phyloP scores from a whole-genome alignment of 306 rosid species.

The Herpetospermum pedunculosum region DNA sequence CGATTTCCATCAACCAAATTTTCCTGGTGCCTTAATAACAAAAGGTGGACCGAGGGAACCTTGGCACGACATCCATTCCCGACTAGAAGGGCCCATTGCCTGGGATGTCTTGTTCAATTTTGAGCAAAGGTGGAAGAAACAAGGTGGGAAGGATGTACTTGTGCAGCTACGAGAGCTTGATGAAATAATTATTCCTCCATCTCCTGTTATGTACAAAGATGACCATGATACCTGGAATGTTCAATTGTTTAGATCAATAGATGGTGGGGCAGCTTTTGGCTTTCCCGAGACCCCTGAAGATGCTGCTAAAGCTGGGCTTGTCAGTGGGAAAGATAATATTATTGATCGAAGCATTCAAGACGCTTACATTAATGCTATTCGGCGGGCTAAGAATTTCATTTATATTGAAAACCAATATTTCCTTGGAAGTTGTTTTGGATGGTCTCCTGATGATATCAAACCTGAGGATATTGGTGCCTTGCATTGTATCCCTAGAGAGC shows the following conservation, averaged over 20 bases:
- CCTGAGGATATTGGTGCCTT: slow-evolving; percentile 53
- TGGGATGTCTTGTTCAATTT: slow-evolving; percentile 73
- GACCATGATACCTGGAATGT: slow-evolving; percentile 67
- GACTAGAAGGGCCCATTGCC: slow-evolving; percentile 69
- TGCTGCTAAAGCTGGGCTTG: slow-evolving; percentile 57
- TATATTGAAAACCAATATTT: slow-evolving; percentile 68
- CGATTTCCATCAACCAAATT: slow-evolving; percentile 70
- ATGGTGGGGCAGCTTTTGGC: slow-evolving; percentile 75
- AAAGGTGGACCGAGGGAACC: slow-evolving; percentile 79
- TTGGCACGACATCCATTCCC: slow-evolving; percentile 71
- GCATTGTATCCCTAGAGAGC: slow-evolving; percentile 64
- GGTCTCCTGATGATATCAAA: slow-evolving; percentile 43
- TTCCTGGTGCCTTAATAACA: slow-evolving; percentile 42
- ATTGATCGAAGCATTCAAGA: slow-evolving; percentile 72
- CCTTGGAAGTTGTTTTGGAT: slow-evolving; percentile 56
- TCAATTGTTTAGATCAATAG: slow-evolving; percentile 66
- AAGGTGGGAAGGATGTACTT: slow-evolving; percentile 66
- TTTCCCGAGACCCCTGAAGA: slow-evolving; percentile 71
- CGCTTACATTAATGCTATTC: slow-evolving; percentile 56
- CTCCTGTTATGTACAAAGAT: slow-evolving; percentile 49
- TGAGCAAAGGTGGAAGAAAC: slow-evolving; percentile 69
- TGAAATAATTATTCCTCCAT: slow-evolving; percentile 45
- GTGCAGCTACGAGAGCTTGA: slow-evolving; percentile 45
- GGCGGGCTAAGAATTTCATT: slow-evolving; percentile 60
- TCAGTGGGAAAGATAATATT: slow-evolving; percentile 64